Evolutionary conservation across 2,329 filamentous ascomycete genomes (phyloP).

Genomic region (Pseudocercospora fuligena): DNA sequence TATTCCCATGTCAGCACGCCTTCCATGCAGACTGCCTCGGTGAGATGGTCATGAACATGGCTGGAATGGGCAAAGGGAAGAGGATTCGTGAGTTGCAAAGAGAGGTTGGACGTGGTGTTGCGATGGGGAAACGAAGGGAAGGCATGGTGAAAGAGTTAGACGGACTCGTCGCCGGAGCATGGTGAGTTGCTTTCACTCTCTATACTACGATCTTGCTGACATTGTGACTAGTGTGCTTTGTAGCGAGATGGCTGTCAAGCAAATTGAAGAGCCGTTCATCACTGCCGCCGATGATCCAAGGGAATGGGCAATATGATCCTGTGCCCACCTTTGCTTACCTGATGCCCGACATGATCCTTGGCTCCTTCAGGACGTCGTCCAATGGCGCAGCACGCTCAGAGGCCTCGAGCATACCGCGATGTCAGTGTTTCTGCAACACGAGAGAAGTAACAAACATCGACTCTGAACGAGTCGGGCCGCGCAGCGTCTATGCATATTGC

Average conservation of each 20-base stretch:
- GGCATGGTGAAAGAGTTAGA: constrained; percentile 87
- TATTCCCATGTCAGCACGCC: constrained; percentile 97
- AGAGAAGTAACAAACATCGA: not conserved
- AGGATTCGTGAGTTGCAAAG: constrained; percentile 84
- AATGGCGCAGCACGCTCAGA: not conserved
- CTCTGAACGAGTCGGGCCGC: not conserved
- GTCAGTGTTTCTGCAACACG: not conserved
- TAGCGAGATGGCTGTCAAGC: constrained; percentile 91
- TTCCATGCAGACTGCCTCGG: constrained; percentile 96
- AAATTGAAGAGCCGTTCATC: constrained; percentile 92
- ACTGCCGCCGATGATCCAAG: constrained; percentile 70
- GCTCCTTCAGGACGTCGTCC: not conserved
- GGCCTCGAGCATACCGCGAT: not conserved
- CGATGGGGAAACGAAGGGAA: constrained; percentile 75
- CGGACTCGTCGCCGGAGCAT: constrained; percentile 85
- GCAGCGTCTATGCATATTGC: not conserved
- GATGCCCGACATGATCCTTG: not conserved
- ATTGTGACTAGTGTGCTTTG: constrained; percentile 71
- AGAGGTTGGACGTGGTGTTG: constrained; percentile 74
- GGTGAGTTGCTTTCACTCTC: constrained; percentile 38
- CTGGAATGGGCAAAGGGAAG: constrained; percentile 74
- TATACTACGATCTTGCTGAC: constrained; percentile 1
- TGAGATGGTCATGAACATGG: constrained; percentile 80
- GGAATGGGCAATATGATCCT: constrained; percentile 69
- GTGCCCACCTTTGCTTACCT: not conserved